Base-by-base conservation (phyloP, 352 stramenopile genomes). In the Plasmopara viticola region DNA sequence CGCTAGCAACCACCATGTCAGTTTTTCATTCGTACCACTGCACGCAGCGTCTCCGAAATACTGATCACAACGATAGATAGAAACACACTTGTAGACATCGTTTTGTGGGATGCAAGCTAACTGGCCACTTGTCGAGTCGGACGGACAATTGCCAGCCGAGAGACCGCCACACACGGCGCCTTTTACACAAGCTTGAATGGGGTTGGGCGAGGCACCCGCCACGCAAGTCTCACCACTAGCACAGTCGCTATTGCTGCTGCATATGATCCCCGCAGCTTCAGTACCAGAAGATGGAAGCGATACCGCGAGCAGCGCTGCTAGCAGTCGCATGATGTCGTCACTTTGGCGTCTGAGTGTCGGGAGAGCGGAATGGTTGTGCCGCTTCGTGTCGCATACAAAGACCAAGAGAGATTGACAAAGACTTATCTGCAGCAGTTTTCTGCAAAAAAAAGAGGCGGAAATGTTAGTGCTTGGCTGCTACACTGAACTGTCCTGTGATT, bases 51-150 rank as follows among this genome's bases (percentile, higher is more conserved):
- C 60, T 40, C 64, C 66, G 44, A 82, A 86, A 58, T 88, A 88
- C 31, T 74, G 43, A 48, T 93, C 83, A 51, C 83, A 93, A 4
- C 83, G 74, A 31, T 80, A 69, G 29, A 90, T 65, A 15, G 76
- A 86, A 41, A 93, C 70, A 45, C 83, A 93, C 58, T 90, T 89
- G 73, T 90, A 91, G 50, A 90, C 78, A 20, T 74, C 76, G 29
- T 64, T 39, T 31, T 57, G 70, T 69, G 62, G 70, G 41, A 90
- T 85, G 56, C 83, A 93, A 41, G 78, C 73, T 40, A 93, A 57
- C 51, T 87, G 74, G 7, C 83, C 83, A 33, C 62, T 87, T 17
- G 13, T 50, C 10, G 64, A 55, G 55, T 90, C 74, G 25, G 65
- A 67, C 10, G 83, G 83, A 41, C 83, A 93, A 38, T 66, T 77